Percentiles rank a stretch among this genome's conserved stretches.
Conservation (phyloP, 2,329 filamentous ascomycete genomes). For the Chrysoporthe austroafricana region DNA sequence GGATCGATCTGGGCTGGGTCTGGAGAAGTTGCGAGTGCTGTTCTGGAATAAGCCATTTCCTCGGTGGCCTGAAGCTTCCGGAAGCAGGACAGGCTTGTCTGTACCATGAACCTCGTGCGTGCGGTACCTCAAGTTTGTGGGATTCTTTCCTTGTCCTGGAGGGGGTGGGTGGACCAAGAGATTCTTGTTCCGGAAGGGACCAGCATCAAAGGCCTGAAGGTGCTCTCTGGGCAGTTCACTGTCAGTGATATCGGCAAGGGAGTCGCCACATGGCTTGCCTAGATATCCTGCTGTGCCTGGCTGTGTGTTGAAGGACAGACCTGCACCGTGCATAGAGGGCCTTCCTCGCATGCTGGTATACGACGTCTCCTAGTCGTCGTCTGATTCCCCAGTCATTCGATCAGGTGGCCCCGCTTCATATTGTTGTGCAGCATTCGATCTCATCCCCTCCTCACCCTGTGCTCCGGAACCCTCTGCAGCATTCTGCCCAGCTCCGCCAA, state of each 20-base stretch:
- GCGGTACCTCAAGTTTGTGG: constrained; percentile 29
- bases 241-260: constrained; percentile 35
- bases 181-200: neutral
- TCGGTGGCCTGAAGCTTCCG: constrained; percentile 37
- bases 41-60: constrained; percentile 39
- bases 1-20: neutral
- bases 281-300: constrained; percentile 4
- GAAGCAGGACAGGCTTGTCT: constrained; percentile 33
- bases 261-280: constrained; percentile 24
- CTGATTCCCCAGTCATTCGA: constrained; percentile 24
- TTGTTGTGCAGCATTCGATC: neutral
- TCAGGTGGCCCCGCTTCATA: constrained; percentile 3
- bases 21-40: constrained; percentile 9
- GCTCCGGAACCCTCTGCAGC: neutral
- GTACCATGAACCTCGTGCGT: constrained; percentile 19
- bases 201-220: constrained; percentile 5
- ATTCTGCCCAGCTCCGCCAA: neutral
- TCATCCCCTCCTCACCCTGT: neutral
- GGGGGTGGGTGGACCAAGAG: constrained; percentile 27
- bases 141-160: constrained; percentile 6
- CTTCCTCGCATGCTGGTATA: constrained; percentile 20
- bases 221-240: constrained; percentile 23
- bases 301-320: constrained; percentile 9
- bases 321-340: constrained; percentile 20
- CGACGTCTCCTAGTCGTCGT: constrained; percentile 28